Base-by-base conservation (phyloP, 1,139 yeast genomes). In the Pichia sp. region DNA sequence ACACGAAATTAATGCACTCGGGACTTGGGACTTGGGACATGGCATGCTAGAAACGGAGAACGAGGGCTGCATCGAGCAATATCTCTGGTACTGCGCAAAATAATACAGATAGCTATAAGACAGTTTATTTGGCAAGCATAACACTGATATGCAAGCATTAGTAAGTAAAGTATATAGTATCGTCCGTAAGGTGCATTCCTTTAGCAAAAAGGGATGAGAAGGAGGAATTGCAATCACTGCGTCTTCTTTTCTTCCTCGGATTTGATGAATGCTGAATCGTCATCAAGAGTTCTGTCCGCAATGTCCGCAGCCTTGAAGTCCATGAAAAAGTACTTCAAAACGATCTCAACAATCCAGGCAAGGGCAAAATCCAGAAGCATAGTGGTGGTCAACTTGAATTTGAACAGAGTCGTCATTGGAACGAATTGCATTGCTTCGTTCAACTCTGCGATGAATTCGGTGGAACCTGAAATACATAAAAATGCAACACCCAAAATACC, bases 361-460 rank as follows among this genome's bases (percentile, higher is more conserved):
- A 77, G 77, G 28, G 69, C 77, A 53, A 86, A 77, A 59, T 91
- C 99, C 30, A 81, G 60, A 35, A 84, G 49, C 65, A 91, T 77
- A 29, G 87, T 70, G 2, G 66, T 55, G 4, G 95, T 83, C 56
- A 91, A 71, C 60, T 84, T 83, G 49, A 71, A 49, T 63, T 86
- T 88, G 73, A 91, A 91, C n/a, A 61, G 53, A 24, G 62, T 56
- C 27, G 67, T 61, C 96, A 91, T 88, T 48, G 87, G 86, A 34
- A 93, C 98, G 58, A 91, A 84, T 57, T 80, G 77, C 78, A 91
- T 77, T 15, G 85, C 85, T 56, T 84, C 91, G 56, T 91, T 91
- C 55, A 93, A 64, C 64, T 93, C 99, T 23, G 98, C 98, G 51
- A 88, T 59, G 55, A 91, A 83, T 60, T 93, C 99, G 21, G 97